phyloP scores from a whole-genome alignment of 176 grass and related monocot species.

The Leersia perrieri region DNA sequence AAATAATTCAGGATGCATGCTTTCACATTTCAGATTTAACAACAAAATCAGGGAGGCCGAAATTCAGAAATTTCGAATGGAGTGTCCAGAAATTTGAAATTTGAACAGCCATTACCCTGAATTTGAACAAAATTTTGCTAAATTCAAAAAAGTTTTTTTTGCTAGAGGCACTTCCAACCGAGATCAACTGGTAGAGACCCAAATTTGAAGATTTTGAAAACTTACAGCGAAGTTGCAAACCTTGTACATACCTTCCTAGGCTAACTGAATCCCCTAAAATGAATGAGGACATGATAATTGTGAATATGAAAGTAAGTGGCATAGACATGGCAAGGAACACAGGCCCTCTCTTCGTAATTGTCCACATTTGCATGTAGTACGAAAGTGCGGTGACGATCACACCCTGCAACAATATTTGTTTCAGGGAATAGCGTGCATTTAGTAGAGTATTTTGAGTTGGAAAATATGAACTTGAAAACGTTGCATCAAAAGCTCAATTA shows the following conservation, averaged over 20 bases:
- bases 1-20: background rate
- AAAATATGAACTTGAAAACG: background rate
- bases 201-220: background rate
- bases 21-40: too few relatives aligned
- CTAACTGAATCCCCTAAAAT: conserved; percentile 62
- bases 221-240: background rate
- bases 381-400: conserved; percentile 54
- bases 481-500: background rate
- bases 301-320: conserved; percentile 67
- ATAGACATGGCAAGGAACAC: conserved; percentile 78
- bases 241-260: conserved; percentile 49
- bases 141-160: background rate
- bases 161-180: background rate
- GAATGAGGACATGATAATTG: conserved; percentile 51
- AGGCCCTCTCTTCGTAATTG: conserved; percentile 57
- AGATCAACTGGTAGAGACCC: background rate
- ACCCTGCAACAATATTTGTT: conserved; percentile 38
- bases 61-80: too few relatives aligned
- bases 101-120: background rate
- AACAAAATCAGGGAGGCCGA: too few relatives aligned
- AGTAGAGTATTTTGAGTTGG: background rate
- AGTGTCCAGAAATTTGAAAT: background rate
- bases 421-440: background rate
- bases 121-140: background rate
- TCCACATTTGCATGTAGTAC: conserved; percentile 86